Conservation (phyloP, 257 asterid genomes). For the Scutellaria galericulata region DNA sequence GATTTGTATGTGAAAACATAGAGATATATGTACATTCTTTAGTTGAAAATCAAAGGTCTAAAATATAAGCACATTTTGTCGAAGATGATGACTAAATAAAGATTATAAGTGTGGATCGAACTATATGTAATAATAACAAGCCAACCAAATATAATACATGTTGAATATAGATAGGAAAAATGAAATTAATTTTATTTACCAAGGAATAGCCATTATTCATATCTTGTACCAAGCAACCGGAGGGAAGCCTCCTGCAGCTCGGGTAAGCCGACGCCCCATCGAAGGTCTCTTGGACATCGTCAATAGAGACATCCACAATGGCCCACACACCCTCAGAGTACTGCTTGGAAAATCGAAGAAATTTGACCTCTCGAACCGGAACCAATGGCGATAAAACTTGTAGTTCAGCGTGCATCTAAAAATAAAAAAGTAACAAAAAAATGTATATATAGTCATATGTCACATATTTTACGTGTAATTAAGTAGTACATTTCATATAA, state of each 20-base stretch:
- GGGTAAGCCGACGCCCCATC: slow-evolving; percentile 39
- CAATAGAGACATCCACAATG: slow-evolving; percentile 84
- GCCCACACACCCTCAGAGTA: slow-evolving; percentile 98
- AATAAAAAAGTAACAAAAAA: neutral
- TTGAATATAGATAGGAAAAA: slow-evolving; percentile 7
- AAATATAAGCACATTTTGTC: too few relatives aligned
- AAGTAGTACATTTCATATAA: too few relatives aligned
- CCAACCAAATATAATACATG: slow-evolving; percentile 36
- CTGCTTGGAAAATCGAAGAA: slow-evolving; percentile 96
- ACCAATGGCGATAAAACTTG: slow-evolving; percentile 94
- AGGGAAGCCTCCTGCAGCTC: slow-evolving; percentile 79
- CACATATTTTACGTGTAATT: too few relatives aligned
- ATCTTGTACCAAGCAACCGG: slow-evolving; percentile 94
- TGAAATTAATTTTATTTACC: slow-evolving; percentile 47
- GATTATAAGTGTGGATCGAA: too few relatives aligned
- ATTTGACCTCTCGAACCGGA: slow-evolving; percentile 82
- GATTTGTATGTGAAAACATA: slow-evolving; percentile 55
- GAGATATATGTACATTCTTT: slow-evolving; percentile 10
- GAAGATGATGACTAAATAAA: too few relatives aligned
- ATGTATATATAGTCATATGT: too few relatives aligned
- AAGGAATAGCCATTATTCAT: slow-evolving; percentile 96
- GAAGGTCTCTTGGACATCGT: slow-evolving; percentile 57
- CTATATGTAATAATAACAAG: neutral
- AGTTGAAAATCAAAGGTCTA: too few relatives aligned
- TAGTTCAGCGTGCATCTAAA: slow-evolving; percentile 86